Conservation (phyloP, 129 eudicot species). For the Gnaphalium uliginosum region DNA sequence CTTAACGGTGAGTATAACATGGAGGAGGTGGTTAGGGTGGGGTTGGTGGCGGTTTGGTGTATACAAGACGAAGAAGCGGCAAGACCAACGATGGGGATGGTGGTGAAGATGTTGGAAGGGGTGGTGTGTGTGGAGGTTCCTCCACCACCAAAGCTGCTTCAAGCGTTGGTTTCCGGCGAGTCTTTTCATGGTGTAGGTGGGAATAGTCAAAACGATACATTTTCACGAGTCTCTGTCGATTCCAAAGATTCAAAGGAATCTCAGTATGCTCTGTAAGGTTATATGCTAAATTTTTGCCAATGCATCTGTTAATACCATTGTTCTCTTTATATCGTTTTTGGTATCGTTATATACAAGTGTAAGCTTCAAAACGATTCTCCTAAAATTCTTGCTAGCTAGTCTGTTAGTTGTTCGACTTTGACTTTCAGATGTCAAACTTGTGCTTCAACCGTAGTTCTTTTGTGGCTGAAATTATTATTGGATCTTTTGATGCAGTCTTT, state of each 20-base stretch:
- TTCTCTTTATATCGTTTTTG: conserved; percentile 18
- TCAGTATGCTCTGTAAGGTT: conserved; percentile 21
- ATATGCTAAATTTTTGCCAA: background rate
- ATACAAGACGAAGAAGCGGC: conserved; percentile 80
- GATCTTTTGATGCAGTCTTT: background rate
- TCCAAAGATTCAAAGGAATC: conserved; percentile 33
- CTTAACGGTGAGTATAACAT: conserved; percentile 49
- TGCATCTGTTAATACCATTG: conserved; percentile 22
- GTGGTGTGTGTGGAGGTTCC: conserved; percentile 76
- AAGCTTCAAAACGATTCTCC: background rate
- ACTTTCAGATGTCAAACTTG: conserved; percentile 15
- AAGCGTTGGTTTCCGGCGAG: conserved; percentile 93
- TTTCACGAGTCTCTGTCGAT: conserved; percentile 36
- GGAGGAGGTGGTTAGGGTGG: conserved; percentile 71
- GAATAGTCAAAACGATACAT: conserved; percentile 30
- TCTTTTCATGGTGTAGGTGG: conserved; percentile 66
- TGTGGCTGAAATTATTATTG: background rate
- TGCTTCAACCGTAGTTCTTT: background rate
- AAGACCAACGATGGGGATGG: conserved; percentile 95
- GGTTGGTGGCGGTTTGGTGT: conserved; percentile 88
- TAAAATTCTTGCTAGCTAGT: background rate
- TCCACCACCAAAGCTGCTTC: conserved; percentile 90
- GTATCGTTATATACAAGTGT: conserved; percentile 1
- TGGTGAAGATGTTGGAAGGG: conserved; percentile 95
- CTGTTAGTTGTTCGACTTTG: background rate